Base-by-base conservation (phyloP, 305 asterid genomes). In the Solanum hybrid region DNA sequence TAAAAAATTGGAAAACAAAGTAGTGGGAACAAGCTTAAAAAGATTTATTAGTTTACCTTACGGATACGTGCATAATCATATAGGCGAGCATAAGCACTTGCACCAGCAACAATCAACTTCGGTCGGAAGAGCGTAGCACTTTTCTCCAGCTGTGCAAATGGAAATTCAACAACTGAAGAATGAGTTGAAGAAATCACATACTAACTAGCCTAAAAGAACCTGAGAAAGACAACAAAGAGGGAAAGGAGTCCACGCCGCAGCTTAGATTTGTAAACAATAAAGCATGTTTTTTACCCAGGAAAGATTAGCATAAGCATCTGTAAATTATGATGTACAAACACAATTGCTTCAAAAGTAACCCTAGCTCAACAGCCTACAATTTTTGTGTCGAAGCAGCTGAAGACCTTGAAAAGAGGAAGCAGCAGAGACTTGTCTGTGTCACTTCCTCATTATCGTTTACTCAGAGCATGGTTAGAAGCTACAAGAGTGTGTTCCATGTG, bases 11-110 rank as follows among this genome's bases (percentile, higher is more conserved):
- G 74, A 84, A 84, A 42, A 84, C 24, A 51, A 18, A 11, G 7
- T 18, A 84, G 42, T 51, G 31, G 20, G 74, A 46, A 84, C 20
- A 51, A 35, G 74, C 73, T 51, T 57, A 31, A 84, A 83, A 24
- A 40, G 42, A 28, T 46, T 82, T 34, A 46, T 51, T 51, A 46
- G 79, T 57, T 90, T 89, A 96, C 99, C 98, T 95, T 95, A 76
- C 98, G 97, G 92, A 97, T 94, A 81, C 95, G 94, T 71, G 95
- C 98, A 95, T 97, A 97, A 91, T 97, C 98, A 92, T 96, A 97
- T 4, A 95, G 89, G 75, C 99, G 98, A 73, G 99, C 99, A 95
- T 96, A 97, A 69, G 99, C 98, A 92, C 99, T 97, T 89, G 99
- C 99, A 91, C 99, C 98, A 91, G 99, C 98, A 91, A 97, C 98